A percentile compares a stretch with the other conserved stretches of the same genome.
These are phyloP conservation scores for Immersiporthe knoxdaviesiana DNA, from an alignment of 2,329 filamentous ascomycete genomes.

Conservation along the genomic window DNA sequence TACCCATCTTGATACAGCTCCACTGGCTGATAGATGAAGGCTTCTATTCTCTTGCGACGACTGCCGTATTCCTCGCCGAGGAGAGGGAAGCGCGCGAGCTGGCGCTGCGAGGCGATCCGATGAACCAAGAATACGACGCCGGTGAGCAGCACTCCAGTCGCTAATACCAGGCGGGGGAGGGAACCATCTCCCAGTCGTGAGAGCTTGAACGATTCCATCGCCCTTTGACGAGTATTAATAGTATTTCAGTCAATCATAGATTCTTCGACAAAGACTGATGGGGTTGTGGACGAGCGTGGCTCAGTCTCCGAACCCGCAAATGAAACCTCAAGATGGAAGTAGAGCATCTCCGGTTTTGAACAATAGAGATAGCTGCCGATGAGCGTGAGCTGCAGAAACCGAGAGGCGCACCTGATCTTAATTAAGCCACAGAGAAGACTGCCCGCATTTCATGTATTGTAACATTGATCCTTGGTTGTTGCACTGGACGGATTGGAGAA, in stretches of 20 bases:
- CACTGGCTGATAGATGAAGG: slow-evolving; percentile 8
- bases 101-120: background rate
- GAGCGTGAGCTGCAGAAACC: background rate
- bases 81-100: slow-evolving; percentile 14
- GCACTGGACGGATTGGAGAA: background rate
- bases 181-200: background rate
- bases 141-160: background rate
- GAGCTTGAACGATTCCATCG: background rate
- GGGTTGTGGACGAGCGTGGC: background rate
- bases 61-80: slow-evolving; percentile 22
- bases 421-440: background rate
- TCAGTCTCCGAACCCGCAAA: background rate
- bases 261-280: too few species aligned
- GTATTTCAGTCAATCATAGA: background rate
- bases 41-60: slow-evolving; percentile 18
- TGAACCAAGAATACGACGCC: background rate
- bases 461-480: too few species aligned
- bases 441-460: background rate
- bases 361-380: background rate
- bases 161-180: background rate
- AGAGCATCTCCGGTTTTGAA: background rate
- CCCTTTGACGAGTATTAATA: background rate
- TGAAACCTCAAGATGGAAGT: background rate
- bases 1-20: slow-evolving; percentile 25
- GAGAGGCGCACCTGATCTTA: too few species aligned